These are phyloP conservation scores for Lentinula edodes DNA, from an alignment of 768 basidiomycete genomes.

Conservation along the genomic window DNA sequence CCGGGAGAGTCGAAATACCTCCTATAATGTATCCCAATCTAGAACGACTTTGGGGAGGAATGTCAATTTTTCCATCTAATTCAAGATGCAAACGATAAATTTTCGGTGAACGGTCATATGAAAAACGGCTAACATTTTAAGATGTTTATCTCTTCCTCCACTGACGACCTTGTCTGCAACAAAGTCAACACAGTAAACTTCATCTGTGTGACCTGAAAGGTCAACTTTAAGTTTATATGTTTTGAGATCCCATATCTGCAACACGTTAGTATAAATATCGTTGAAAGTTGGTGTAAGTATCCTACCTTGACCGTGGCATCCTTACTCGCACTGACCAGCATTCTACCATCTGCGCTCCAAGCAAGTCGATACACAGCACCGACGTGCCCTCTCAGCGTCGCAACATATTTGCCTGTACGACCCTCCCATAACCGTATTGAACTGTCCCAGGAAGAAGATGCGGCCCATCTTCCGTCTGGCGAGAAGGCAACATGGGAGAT, in stretches of 20 bases:
- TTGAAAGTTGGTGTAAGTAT: too few relatives aligned
- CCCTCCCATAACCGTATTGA: slow-evolving; percentile 92
- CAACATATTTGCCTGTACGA: slow-evolving; percentile 78
- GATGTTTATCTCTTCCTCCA: slow-evolving; percentile 86
- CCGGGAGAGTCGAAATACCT: too few relatives aligned
- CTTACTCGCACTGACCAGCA: slow-evolving; percentile 92
- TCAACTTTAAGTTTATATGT: slow-evolving; percentile 94
- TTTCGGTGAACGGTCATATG: neutral
- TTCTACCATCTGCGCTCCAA: slow-evolving; percentile 91
- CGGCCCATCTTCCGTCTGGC: slow-evolving; percentile 89
- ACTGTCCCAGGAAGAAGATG: slow-evolving; percentile 87
- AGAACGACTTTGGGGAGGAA: too few relatives aligned
- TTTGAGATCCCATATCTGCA: slow-evolving; percentile 91
- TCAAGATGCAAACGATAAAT: neutral
- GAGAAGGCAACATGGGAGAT: slow-evolving; percentile 92
- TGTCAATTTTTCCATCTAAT: slow-evolving; percentile 1
- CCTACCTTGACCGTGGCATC: slow-evolving; percentile 90
- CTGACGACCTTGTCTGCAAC: slow-evolving; percentile 99
- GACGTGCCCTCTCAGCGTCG: slow-evolving; percentile 87
- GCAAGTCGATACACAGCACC: slow-evolving; percentile 91
- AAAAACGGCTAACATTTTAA: slow-evolving; percentile 75
- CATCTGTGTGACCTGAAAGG: slow-evolving; percentile 93
- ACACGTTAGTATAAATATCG: too few relatives aligned
- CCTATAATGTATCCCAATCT: too few relatives aligned
- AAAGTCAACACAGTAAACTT: slow-evolving; percentile 99